phyloP scores from a whole-genome alignment of 2,329 filamentous ascomycete genomes.

The Colletotrichum karsti region DNA sequence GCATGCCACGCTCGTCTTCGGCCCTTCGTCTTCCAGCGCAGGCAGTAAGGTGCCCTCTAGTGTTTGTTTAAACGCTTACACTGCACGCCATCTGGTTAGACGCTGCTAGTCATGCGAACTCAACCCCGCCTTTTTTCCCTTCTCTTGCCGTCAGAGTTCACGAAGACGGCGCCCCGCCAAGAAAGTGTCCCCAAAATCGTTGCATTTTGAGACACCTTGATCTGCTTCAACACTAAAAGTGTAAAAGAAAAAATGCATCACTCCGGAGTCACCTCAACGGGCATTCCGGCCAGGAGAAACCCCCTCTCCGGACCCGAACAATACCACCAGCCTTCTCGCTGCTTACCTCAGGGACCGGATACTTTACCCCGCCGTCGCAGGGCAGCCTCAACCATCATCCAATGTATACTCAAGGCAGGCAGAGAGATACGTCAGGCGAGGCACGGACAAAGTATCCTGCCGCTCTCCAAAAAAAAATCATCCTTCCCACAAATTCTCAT shows the following conservation, averaged over 20 bases:
- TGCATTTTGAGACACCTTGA: not conserved
- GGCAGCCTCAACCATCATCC: constrained; percentile 6
- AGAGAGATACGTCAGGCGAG: constrained; percentile 4
- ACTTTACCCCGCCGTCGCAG: constrained; percentile 12
- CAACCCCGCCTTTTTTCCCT: constrained; percentile 21
- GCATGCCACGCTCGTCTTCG: not conserved
- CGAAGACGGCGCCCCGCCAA: constrained; percentile 2
- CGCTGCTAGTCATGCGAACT: constrained; percentile 29
- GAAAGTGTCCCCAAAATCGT: not conserved
- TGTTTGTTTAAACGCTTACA: constrained; percentile 13
- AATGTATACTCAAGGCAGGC: constrained; percentile 5
- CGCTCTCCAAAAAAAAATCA: constrained; percentile 6
- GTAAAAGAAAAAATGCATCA: not conserved
- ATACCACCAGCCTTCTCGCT: not conserved
- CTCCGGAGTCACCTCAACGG: not conserved
- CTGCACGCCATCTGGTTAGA: constrained; percentile 9
- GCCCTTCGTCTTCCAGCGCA: not conserved
- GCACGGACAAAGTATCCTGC: not conserved
- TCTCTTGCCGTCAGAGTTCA: constrained; percentile 23
- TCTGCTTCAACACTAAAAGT: not conserved
- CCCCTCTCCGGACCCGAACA: constrained; percentile 19
- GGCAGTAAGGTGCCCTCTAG: not conserved
- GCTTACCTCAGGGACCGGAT: not conserved
- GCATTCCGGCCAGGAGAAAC: not conserved
- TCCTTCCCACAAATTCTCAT: not conserved